Conservation (phyloP, 2,329 filamentous ascomycete species). For the Coccinonectria pachysandricola region DNA sequence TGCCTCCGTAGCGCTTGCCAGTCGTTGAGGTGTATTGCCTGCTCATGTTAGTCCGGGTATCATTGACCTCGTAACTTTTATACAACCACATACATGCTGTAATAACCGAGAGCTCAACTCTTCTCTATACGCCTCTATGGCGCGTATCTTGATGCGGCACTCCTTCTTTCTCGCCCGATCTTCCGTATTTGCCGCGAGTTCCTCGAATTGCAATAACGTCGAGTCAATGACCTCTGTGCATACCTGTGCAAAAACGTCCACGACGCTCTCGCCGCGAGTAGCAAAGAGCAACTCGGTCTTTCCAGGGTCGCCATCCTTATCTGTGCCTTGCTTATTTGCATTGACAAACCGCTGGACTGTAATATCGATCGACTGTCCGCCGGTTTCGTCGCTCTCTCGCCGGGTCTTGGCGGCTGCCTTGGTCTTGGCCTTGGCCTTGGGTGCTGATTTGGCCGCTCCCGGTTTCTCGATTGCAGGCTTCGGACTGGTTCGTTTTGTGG, state of each 20-base stretch:
- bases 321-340: constrained; percentile 31
- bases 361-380: constrained; percentile 35
- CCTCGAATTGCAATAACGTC: constrained; percentile 37
- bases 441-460: background rate
- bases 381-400: constrained; percentile 14
- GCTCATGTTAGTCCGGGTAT: constrained; percentile 5
- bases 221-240: constrained; percentile 50
- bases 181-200: constrained; percentile 27
- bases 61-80: rapidly evolving
- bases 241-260: constrained; percentile 52
- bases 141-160: constrained; percentile 42
- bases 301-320: constrained; percentile 33
- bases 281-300: constrained; percentile 43
- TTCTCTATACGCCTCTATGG: constrained; percentile 48
- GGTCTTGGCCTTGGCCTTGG: constrained; percentile 11
- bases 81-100: constrained; percentile 45
- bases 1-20: constrained; percentile 47
- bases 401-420: constrained; percentile 12
- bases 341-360: constrained; percentile 49
- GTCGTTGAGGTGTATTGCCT: constrained; percentile 51
- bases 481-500: too few species aligned
- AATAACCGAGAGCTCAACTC: constrained; percentile 46
- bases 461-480: too few species aligned
- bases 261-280: constrained; percentile 47
- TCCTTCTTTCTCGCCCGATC: constrained; percentile 41